Conservation (phyloP, 768 basidiomycete genomes). For the Mycena vitilis region DNA sequence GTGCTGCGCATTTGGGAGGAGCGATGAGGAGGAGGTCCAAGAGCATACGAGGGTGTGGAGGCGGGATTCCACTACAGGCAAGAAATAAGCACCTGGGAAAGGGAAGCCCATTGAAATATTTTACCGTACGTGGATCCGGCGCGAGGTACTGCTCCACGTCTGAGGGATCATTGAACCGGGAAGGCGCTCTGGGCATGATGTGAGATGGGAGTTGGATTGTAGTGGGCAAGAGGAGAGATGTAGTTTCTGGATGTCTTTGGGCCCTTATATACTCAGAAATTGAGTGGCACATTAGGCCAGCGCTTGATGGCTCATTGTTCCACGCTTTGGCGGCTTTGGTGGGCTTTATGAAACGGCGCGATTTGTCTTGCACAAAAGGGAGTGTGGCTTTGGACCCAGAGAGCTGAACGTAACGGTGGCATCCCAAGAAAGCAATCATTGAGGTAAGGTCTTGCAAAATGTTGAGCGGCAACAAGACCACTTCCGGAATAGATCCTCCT, state of each 20-base stretch:
- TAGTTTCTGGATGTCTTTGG: background rate
- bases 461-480: too few species aligned
- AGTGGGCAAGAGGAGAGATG: background rate
- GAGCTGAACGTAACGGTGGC: background rate
- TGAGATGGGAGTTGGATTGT: too few species aligned
- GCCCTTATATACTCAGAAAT: background rate
- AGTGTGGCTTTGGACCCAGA: background rate
- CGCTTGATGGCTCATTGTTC: slow-evolving; percentile 19
- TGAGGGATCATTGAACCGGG: slow-evolving; percentile 4
- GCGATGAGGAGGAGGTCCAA: too few species aligned
- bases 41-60: background rate
- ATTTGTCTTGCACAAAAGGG: background rate
- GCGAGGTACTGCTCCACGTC: slow-evolving; percentile 7
- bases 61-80: background rate
- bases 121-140: slow-evolving; percentile 7
- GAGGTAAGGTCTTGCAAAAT: background rate
- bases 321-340: slow-evolving; percentile 21
- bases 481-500: too few species aligned
- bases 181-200: slow-evolving; percentile 6
- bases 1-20: background rate
- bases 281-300: slow-evolving; percentile 5
- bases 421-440: background rate
- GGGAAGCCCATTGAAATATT: too few species aligned
- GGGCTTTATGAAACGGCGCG: background rate
- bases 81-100: background rate